Evolutionary conservation across 129 eudicot species (phyloP).

Genomic region (Helichrysum umbraculigerum): DNA sequence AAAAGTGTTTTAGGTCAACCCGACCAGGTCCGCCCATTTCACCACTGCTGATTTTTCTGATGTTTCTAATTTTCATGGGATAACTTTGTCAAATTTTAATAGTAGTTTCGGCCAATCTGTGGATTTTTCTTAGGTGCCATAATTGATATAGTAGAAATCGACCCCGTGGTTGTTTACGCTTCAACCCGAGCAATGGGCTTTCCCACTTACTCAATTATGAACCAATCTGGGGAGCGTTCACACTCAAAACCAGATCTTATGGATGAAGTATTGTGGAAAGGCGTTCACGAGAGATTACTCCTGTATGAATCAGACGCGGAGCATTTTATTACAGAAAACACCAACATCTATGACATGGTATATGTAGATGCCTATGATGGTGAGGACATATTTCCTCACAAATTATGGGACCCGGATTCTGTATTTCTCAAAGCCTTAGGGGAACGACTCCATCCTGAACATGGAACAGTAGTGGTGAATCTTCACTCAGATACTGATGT

Average conservation of each 20-base stretch:
- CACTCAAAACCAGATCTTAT: constrained; percentile 37
- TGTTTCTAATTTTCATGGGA: not conserved
- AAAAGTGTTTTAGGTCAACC: not conserved
- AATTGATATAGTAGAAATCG: constrained; percentile 75
- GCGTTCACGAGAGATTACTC: constrained; percentile 67
- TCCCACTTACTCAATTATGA: constrained; percentile 62
- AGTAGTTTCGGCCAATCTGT: constrained; percentile 8
- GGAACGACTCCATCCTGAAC: constrained; percentile 71
- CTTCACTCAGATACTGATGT: constrained; percentile 70
- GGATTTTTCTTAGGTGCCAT: constrained; percentile 49
- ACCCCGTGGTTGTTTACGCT: constrained; percentile 81
- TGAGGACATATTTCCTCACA: constrained; percentile 72
- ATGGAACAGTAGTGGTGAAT: constrained; percentile 90
- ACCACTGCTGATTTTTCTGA: not conserved
- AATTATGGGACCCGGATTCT: constrained; percentile 80
- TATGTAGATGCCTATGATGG: constrained; percentile 94
- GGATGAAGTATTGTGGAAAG: constrained; percentile 77
- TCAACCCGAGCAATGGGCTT: constrained; percentile 92
- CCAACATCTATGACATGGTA: constrained; percentile 61
- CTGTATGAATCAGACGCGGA: constrained; percentile 77
- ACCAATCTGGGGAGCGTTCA: constrained; percentile 46
- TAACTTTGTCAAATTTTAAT: not conserved
- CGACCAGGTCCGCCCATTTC: not conserved
- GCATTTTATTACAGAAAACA: constrained; percentile 48
- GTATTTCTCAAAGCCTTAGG: constrained; percentile 60